phyloP scores from a whole-genome alignment of 2,329 filamentous ascomycete species.

The Alternaria brassicae region DNA sequence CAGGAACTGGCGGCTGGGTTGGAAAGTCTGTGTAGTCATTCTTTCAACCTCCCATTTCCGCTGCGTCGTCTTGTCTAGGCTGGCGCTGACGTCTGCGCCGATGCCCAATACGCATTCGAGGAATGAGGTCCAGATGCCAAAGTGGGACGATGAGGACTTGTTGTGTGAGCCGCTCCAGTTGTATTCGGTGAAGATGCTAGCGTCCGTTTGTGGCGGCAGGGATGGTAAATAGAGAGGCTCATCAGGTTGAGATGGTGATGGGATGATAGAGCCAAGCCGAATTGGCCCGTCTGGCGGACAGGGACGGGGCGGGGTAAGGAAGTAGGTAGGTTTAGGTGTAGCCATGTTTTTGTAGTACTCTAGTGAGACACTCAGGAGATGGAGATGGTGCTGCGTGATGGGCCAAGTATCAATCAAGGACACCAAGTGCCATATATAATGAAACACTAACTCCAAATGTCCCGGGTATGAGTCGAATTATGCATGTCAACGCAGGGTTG shows the following conservation, averaged over 20 bases:
- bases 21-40: too few species aligned
- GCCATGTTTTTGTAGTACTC: too few species aligned
- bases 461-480: too few species aligned
- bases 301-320: background rate
- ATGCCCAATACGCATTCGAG: constrained; percentile 12
- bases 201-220: background rate
- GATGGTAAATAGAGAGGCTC: constrained; percentile 3
- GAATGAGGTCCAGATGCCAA: constrained; percentile 21
- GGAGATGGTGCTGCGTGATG: too few species aligned
- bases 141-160: background rate
- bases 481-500: too few species aligned
- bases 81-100: constrained; percentile 6
- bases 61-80: too few species aligned
- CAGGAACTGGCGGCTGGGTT: too few species aligned
- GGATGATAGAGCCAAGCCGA: constrained; percentile 17
- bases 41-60: too few species aligned
- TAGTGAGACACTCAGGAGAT: too few species aligned
- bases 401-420: too few species aligned
- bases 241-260: constrained; percentile 8
- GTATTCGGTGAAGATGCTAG: background rate
- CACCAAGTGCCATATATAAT: too few species aligned
- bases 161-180: constrained; percentile 3
- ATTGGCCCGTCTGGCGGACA: constrained; percentile 9
- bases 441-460: too few species aligned
- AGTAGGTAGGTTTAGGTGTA: background rate